Evolutionary conservation across 805 yeast genomes (phyloP), one percentile per base, ranked within the genome.

Genomic region (Pichia phayaonensis): DNA sequence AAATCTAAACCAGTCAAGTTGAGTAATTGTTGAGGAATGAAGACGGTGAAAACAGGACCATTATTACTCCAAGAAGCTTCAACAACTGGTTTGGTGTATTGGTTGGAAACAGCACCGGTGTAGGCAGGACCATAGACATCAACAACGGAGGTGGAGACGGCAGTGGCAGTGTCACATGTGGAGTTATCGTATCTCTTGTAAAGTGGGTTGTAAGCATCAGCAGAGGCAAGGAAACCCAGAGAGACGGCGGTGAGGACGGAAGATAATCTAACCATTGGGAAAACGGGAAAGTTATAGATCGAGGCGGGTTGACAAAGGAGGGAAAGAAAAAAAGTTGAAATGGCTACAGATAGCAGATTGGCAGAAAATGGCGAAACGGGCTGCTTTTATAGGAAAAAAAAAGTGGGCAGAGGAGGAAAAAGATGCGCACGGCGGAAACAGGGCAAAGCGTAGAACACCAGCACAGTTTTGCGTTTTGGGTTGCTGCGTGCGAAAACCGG

Each of bases 91-190:
- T 39, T 44, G 7, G 53, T n/a, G 16, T 46, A 46, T 11, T 59
- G 53, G 34, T 57, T 52, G 7, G 55, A 53, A 21, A 54, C 49
- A 8, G 51, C 40, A 34, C 61, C 62, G 43, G 52, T 52, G 34
- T 23, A 56, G 41, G 43, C 46, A 4, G 46, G 56, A 44, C 44
- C 52, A 40, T 48, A 54, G 16, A 52, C 51, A 15, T 51, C 43
- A 40, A 49, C 51, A 10, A 53, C 31, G 6, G 52, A 42, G 23
- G 52, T 49, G 15, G 53, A 43, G 11, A 59, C 51, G 8, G 27
- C 16, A 21, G 50, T 38, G 2, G 3, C 3, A 18, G 29, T 18
- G 29, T 40, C 38, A 44, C 44, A 40, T 8, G 52, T 36, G 13
- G 53, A 40, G 23, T 50, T 50, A 3, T 22, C 26, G 15, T 23